These are phyloP conservation scores for Diplodia corticola DNA, from an alignment of 2,329 filamentous ascomycete species.

Conservation along the genomic window DNA sequence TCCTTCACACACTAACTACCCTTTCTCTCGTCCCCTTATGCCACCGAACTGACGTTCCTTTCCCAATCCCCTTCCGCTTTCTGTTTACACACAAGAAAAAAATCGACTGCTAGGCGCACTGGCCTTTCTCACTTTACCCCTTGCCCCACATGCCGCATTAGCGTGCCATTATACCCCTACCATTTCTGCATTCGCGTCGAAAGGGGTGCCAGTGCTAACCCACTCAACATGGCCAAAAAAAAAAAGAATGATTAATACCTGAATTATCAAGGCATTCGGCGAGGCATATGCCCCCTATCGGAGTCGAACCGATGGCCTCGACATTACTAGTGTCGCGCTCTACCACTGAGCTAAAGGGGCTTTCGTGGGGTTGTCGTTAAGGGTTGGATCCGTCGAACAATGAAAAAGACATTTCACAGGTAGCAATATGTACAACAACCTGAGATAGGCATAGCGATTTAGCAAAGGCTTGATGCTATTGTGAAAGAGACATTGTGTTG, in stretches of 20 bases:
- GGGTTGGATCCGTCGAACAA: not conserved
- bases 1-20: not conserved
- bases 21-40: not conserved
- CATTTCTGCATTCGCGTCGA: not conserved
- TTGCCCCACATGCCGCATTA: not conserved
- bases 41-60: not conserved
- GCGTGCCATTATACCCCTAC: not conserved
- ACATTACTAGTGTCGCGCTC: slow-evolving; percentile 24
- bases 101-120: not conserved
- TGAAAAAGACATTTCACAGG: fast-evolving
- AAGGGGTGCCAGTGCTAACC: not conserved
- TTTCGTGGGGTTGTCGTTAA: not conserved
- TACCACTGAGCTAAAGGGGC: slow-evolving; percentile 24
- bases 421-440: not conserved
- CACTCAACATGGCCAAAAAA: not conserved
- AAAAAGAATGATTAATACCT: not conserved
- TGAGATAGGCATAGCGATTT: too few relatives aligned
- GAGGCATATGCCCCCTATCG: slow-evolving; percentile 13
- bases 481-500: too few relatives aligned
- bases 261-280: not conserved
- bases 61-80: not conserved
- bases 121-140: not conserved
- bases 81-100: not conserved
- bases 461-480: too few relatives aligned
- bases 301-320: slow-evolving; percentile 24